Evolutionary conservation across 805 yeast genomes (phyloP), one percentile per base, ranked within the genome.

Genomic region (Starmerella scarabaei): DNA sequence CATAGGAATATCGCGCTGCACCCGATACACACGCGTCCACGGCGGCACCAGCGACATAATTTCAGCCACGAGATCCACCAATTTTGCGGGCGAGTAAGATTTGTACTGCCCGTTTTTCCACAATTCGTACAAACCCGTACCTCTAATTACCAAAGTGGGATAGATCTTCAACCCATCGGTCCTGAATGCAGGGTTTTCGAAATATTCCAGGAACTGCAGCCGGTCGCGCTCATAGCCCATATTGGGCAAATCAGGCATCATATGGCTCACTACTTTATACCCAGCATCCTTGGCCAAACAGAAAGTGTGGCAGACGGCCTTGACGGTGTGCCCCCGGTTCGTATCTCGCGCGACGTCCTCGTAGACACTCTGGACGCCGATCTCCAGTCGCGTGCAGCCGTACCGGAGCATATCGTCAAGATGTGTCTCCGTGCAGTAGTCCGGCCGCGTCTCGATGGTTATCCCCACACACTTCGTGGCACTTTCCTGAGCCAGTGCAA

Each of bases 171-270:
- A 69, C 28, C 98, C 98, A 58, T 91, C 98, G 2, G 98, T 91
- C 60, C 98, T 73, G 63, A 91, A 91, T 21, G 75, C 94, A 1
- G 98, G 98, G 59, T 83, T 91, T 53, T 88, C 97, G 58, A 91
- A 91, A 64, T 91, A 91, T 59, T 91, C 98, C 54, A 79, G 75
- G 57, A 91, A 91, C 63, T 91, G 98, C 55, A 85, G 94, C 43
- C 88, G 65, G 59, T 91, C 98, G 59, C 98, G 73, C 63, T 91
- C 98, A 94, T 88, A 83, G 16, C 97, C 98, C 43, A 91, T 96
- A 55, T 91, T 91, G 15, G 98, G 98, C 53, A 91, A 68, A 66
- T 91, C 98, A 14, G 98, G 98, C 98, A 91, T 91, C 98, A 91
- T 91, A 64, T 91, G 98, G 49, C 93, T 77, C 19, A 91, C 98